A percentile compares a stretch with the other conserved stretches of the same genome.
phyloP scores from a whole-genome alignment of 768 basidiomycete genomes.

The Russula abietina region DNA sequence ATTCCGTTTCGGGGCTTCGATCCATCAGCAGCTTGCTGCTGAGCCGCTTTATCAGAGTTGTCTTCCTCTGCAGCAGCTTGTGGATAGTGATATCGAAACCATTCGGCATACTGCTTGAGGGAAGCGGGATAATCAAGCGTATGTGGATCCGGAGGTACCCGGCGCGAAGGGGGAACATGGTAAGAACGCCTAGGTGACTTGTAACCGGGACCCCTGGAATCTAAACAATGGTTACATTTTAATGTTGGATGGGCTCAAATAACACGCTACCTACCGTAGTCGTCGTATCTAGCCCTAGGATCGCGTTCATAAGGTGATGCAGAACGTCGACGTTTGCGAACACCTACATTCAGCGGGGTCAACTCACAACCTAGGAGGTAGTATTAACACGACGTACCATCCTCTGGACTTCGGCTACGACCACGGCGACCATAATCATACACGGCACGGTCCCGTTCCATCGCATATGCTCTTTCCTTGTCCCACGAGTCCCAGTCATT shows the following conservation, averaged over 20 bases:
- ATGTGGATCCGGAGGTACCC: constrained; percentile 72
- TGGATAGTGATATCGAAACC: constrained; percentile 75
- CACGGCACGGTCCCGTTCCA: constrained; percentile 62
- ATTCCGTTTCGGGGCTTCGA: constrained; percentile 81
- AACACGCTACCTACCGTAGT: constrained; percentile 54
- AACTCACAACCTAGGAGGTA: neutral
- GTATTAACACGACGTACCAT: constrained; percentile 39
- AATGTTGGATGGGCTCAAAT: constrained; percentile 18
- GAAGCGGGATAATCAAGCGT: constrained; percentile 76
- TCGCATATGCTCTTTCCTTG: constrained; percentile 61
- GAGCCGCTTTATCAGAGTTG: constrained; percentile 74
- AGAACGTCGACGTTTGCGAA: constrained; percentile 72
- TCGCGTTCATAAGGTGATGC: constrained; percentile 77
- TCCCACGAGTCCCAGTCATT: constrained; percentile 67
- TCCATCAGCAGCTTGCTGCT: constrained; percentile 77
- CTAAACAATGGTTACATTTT: constrained; percentile 43
- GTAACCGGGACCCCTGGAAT: constrained; percentile 59
- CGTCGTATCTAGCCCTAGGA: constrained; percentile 75
- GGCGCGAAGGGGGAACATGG: constrained; percentile 39
- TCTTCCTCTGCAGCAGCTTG: constrained; percentile 79
- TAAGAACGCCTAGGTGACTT: constrained; percentile 62
- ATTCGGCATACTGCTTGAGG: constrained; percentile 80
- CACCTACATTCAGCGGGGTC: constrained; percentile 38
- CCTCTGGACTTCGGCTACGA: constrained; percentile 79
- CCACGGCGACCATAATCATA: constrained; percentile 67